Evolutionary conservation across 164 flowering plant species (phyloP).

Genomic region (Vitis rupestris): DNA sequence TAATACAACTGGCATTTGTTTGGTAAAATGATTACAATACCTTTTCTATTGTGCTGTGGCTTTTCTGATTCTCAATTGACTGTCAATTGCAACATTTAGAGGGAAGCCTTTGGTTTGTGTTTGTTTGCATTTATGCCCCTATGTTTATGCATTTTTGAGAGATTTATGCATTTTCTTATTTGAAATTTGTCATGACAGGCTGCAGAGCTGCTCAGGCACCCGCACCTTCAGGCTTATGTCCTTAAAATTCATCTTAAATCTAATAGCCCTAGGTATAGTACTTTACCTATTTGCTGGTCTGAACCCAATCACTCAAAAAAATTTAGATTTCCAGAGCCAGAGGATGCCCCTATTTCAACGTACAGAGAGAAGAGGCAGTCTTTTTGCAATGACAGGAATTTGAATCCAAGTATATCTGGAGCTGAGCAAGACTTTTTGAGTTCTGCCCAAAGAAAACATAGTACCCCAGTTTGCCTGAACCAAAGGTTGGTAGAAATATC

Average conservation of each 20-base stretch:
- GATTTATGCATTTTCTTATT: neutral
- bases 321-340: constrained; percentile 51
- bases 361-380: constrained; percentile 50
- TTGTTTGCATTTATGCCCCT: no score
- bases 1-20: no score
- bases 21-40: neutral
- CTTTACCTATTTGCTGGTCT: constrained; percentile 43
- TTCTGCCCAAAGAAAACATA: constrained; percentile 41
- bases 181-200: constrained; percentile 50
- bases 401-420: constrained; percentile 70
- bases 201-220: constrained; percentile 81
- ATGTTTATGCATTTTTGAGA: no score
- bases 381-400: constrained; percentile 55
- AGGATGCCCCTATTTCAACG: constrained; percentile 23
- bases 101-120: neutral
- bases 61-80: neutral
- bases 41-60: no score
- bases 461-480: constrained; percentile 29
- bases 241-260: constrained; percentile 62
- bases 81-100: neutral
- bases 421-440: constrained; percentile 49
- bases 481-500: constrained; percentile 44
- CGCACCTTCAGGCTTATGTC: constrained; percentile 76
- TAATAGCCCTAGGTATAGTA: constrained; percentile 52
- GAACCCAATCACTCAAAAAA: constrained; percentile 40